Evolutionary conservation across 345 rosid species (phyloP), one percentile per base, ranked within the genome.

Genomic region (Pugionium dolabratum): DNA sequence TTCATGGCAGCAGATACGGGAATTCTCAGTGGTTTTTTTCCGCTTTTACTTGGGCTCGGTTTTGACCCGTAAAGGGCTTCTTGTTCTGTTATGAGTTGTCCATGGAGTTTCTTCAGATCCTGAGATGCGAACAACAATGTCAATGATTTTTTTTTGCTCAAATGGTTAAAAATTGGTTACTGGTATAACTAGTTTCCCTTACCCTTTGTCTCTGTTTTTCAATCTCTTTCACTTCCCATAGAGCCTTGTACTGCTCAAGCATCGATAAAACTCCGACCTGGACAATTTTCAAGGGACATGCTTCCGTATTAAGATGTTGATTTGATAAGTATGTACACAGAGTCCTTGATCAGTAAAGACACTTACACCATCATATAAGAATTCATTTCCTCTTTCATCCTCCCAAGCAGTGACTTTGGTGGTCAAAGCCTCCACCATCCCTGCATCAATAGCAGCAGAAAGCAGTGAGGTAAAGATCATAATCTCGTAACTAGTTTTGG

Each of bases 341-440:
- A 10, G 54, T 50, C 41, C 53, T 70, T 64, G 26, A 41, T 45
- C 54, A 33, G 69, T 30, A 40, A 42, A 41, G 47, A 62, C 47
- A 54, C 96, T 85, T 83, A 89, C 96, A 66, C 91, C 89, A 64
- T 89, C 94, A 47, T 85, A 89, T 46, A 79, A 76, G 78, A 89
- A 89, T 6, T 79, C 79, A n/a, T 28, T 58, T 43, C 83, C 88
- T 73, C 76, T 83, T 75, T 85, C 94, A 39, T 69, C 74, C 70
- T 89, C 94, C 96, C 96, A 85, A 26, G 80, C 82, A 8, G 10
- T 69, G 53, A 69, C 77, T 80, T 81, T 85, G 56, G 81, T 64
- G 32, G 72, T 75, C 76, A 84, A 59, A 45, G 81, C 69, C 48
- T 87, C 91, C 58, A 85, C 79, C 83, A 84, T 78, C 54, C 76